phyloP scores from a whole-genome alignment of 2,329 filamentous ascomycete genomes.

The Clarireedia paspali region DNA sequence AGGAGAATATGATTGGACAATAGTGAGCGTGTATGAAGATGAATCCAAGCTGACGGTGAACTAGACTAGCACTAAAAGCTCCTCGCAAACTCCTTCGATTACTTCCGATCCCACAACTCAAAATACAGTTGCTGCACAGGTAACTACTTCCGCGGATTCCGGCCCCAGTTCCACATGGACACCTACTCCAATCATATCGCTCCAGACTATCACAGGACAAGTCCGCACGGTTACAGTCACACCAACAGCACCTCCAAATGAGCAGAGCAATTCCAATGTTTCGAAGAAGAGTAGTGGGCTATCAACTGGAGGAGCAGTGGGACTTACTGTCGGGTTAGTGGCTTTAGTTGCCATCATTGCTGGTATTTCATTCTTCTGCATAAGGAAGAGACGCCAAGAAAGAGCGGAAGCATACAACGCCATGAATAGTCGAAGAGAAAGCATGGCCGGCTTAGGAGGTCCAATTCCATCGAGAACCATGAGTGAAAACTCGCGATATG shows the following conservation, averaged over 20 bases:
- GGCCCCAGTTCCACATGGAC: slow-evolving; percentile 27
- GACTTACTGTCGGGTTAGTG: slow-evolving; percentile 45
- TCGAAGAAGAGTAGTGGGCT: slow-evolving; percentile 29
- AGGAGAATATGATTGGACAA: neutral
- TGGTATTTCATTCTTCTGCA: slow-evolving; percentile 35
- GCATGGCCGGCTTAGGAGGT: slow-evolving; percentile 17
- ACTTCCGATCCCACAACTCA: neutral
- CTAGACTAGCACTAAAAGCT: slow-evolving; percentile 1
- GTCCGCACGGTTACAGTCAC: slow-evolving; percentile 48
- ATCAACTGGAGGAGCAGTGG: slow-evolving; percentile 41
- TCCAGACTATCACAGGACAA: slow-evolving; percentile 49
- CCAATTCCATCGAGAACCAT: slow-evolving; percentile 25
- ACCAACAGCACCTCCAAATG: slow-evolving; percentile 33
- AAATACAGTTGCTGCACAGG: slow-evolving; percentile 1
- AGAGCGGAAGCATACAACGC: slow-evolving; percentile 30
- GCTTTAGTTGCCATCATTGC: slow-evolving; percentile 35
- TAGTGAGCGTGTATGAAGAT: no score
- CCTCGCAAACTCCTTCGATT: slow-evolving; percentile 6
- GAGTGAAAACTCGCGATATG: slow-evolving; percentile 30
- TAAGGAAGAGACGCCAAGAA: slow-evolving; percentile 36
- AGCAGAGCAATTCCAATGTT: slow-evolving; percentile 9
- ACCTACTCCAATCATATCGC: slow-evolving; percentile 30
- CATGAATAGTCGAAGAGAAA: slow-evolving; percentile 17
- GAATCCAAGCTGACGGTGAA: neutral
- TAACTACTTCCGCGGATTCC: slow-evolving; percentile 8